Conservation (phyloP, 2,329 filamentous ascomycete genomes). For the Pseudogymnoascus sp. region DNA sequence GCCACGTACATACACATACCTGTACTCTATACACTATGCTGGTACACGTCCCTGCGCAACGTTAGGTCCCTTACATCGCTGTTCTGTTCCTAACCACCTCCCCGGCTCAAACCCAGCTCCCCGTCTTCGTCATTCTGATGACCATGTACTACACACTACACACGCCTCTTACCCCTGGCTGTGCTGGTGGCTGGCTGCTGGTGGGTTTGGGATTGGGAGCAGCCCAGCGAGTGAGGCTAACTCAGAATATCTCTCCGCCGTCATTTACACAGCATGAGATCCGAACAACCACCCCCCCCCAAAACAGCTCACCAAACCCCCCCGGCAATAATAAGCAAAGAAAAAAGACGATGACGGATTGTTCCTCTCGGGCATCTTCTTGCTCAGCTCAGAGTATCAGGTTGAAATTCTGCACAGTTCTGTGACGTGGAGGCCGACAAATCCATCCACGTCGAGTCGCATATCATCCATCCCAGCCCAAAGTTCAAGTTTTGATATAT, state of each 20-base stretch:
- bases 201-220: not conserved
- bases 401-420: not conserved
- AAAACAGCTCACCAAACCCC: not conserved
- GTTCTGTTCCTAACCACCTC: not conserved
- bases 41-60: slow-evolving; percentile 1
- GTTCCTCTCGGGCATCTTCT: not conserved
- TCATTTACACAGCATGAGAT: not conserved
- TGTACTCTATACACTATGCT: not conserved
- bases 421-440: slow-evolving; percentile 1
- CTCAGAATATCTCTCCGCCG: not conserved
- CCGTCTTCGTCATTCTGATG: not conserved
- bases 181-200: not conserved
- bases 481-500: not conserved
- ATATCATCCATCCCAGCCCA: not conserved
- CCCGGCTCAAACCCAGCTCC: not conserved
- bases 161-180: not conserved
- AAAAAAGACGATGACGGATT: not conserved
- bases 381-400: not conserved
- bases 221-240: not conserved
- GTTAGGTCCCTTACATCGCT: not conserved
- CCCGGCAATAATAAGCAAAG: not conserved
- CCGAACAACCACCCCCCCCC: not conserved
- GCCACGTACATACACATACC: not conserved
- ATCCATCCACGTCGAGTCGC: not conserved
- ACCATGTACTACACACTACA: not conserved